Evolutionary conservation across 192 early-diverging fungal genomes (phyloP).

Genomic region (Phlyctochytrium planicorne): DNA sequence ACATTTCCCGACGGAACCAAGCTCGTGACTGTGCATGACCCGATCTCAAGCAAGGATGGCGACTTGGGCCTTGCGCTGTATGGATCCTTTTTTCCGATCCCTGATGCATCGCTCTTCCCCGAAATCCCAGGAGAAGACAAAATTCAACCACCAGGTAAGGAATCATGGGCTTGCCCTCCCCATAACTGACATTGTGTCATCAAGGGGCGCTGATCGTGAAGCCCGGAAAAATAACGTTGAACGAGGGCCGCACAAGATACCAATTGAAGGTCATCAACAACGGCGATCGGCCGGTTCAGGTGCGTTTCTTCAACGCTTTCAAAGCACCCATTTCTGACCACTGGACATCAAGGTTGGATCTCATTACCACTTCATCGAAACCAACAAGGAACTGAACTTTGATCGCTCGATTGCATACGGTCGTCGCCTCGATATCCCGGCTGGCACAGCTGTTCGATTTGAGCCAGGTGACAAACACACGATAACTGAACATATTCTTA

Average conservation of each 20-base stretch:
- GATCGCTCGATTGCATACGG: conserved; percentile 85
- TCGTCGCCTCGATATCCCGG: conserved; percentile 85
- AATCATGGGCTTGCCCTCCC: neutral
- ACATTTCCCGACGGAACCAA: conserved; percentile 94
- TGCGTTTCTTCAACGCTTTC: conserved; percentile 22
- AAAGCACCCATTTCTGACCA: neutral
- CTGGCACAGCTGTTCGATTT: conserved; percentile 92
- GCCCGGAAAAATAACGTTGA: conserved; percentile 71
- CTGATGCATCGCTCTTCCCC: conserved; percentile 46
- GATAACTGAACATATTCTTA: neutral
- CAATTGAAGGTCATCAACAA: conserved; percentile 81
- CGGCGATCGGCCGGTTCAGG: conserved; percentile 92
- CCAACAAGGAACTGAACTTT: conserved; percentile 77
- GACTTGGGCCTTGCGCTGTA: conserved; percentile 82
- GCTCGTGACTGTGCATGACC: conserved; percentile 90
- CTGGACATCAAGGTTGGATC: conserved; percentile 70
- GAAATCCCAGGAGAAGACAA: conserved; percentile 3
- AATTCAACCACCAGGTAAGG: conserved; percentile 20
- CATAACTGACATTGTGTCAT: conserved; percentile 3
- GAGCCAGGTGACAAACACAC: conserved; percentile 63
- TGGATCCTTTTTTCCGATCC: conserved; percentile 82
- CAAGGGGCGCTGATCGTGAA: conserved; percentile 71
- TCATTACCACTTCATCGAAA: conserved; percentile 96
- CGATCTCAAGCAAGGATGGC: conserved; percentile 80
- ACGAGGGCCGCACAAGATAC: conserved; percentile 69